Evolutionary conservation across 1,284 basidiomycete species (phyloP).

Genomic region (Omphalotus olearius): DNA sequence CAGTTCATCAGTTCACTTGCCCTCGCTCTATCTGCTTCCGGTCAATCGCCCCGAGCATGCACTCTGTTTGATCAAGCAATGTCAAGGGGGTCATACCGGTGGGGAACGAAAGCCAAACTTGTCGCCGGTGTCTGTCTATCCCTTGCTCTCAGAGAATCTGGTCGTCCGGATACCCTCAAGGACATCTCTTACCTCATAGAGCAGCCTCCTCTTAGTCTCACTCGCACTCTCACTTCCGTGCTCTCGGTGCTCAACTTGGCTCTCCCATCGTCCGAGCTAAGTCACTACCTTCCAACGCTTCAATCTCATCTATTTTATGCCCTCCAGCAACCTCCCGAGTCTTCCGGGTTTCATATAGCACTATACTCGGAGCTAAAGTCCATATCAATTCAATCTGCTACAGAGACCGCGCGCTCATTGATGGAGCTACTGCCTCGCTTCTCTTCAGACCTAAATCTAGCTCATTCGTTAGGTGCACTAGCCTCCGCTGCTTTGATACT

Average conservation of each 20-base stretch:
- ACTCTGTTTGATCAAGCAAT: conserved; percentile 64
- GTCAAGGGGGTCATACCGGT: conserved; percentile 49
- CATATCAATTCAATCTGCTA: conserved; percentile 40
- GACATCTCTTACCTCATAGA: conserved; percentile 66
- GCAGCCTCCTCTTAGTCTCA: conserved; percentile 45
- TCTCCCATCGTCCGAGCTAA: conserved; percentile 39
- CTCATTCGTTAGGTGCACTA: conserved; percentile 41
- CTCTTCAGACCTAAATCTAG: conserved; percentile 29
- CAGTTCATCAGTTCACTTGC: conserved; percentile 57
- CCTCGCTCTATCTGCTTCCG: conserved; percentile 47
- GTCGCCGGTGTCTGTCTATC: conserved; percentile 62
- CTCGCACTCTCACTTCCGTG: conserved; percentile 52
- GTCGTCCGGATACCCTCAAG: conserved; percentile 56
- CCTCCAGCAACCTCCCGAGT: conserved; percentile 37
- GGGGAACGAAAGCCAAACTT: conserved; percentile 66
- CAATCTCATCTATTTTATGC: conserved; percentile 26
- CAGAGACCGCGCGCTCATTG: conserved; percentile 53
- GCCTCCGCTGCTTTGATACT: conserved; percentile 70
- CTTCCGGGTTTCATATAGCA: conserved; percentile 29
- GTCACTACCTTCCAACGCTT: conserved; percentile 22
- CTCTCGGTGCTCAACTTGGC: conserved; percentile 42
- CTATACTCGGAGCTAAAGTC: conserved; percentile 36
- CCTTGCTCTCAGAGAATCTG: conserved; percentile 63
- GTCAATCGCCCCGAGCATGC: conserved; percentile 55
- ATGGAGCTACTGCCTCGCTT: conserved; percentile 44